Evolutionary conservation across 1,284 basidiomycete genomes (phyloP).

Genomic region (Lignosus rhinocerotis): DNA sequence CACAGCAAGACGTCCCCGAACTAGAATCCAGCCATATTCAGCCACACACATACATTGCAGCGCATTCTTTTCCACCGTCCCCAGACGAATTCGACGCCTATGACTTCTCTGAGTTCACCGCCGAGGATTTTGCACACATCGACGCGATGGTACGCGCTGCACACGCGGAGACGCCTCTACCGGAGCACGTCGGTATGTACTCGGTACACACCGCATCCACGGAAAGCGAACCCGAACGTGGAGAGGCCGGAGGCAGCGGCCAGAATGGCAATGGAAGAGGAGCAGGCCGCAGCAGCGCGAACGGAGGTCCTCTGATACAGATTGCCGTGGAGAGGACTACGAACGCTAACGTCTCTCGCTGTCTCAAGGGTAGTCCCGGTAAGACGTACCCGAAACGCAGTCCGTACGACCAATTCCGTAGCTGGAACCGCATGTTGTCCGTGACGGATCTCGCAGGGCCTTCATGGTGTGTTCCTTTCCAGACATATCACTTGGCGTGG

Average conservation of each 20-base stretch:
- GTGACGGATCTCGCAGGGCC: constrained; percentile 51
- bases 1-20: not conserved
- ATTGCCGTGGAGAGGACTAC: constrained; percentile 28
- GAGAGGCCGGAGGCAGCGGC: constrained; percentile 13
- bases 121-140: constrained; percentile 53
- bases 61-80: not conserved
- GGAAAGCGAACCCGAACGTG: not conserved
- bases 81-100: constrained; percentile 42
- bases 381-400: constrained; percentile 17
- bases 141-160: constrained; percentile 41
- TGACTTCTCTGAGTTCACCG: constrained; percentile 57
- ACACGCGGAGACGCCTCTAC: constrained; percentile 27
- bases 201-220: not conserved
- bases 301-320: constrained; percentile 32
- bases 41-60: not conserved
- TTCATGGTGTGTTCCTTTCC: constrained; percentile 47
- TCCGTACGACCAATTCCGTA: constrained; percentile 30
- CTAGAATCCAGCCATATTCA: not conserved
- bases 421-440: constrained; percentile 26
- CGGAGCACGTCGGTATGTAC: not conserved
- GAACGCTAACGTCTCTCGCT: constrained; percentile 23
- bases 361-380: constrained; percentile 21
- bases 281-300: not conserved
- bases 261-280: not conserved
- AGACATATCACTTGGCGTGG: not conserved